Percentiles rank a stretch among this genome's conserved stretches.
These are phyloP conservation scores for Blastobotrys peoriensis DNA, from an alignment of 805 yeast genomes.

Conservation along the genomic window DNA sequence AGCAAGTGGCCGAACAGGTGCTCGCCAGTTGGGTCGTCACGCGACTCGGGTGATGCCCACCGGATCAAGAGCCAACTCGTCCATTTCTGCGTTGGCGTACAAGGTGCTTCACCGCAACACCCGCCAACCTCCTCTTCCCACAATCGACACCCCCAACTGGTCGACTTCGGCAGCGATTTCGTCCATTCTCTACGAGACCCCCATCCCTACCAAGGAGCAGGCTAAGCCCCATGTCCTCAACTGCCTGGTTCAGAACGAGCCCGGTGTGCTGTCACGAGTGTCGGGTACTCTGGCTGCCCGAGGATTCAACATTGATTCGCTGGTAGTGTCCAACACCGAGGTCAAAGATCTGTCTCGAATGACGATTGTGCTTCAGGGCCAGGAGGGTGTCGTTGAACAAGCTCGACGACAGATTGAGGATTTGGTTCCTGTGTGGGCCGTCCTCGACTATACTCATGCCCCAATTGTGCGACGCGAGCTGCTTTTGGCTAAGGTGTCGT, in stretches of 20 bases:
- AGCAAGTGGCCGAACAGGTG: neutral
- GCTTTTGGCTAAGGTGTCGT: conserved; percentile 82
- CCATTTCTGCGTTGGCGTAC: conserved; percentile 92
- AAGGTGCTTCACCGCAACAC: conserved; percentile 84
- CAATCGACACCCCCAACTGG: conserved; percentile 90
- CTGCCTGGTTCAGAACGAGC: conserved; percentile 97
- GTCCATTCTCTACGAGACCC: conserved; percentile 93
- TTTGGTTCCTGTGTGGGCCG: conserved; percentile 97
- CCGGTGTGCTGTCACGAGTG: conserved; percentile 90
- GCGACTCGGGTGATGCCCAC: no score
- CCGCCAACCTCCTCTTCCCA: conserved; percentile 85
- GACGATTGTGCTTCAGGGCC: conserved; percentile 93
- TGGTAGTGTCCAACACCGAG: conserved; percentile 95
- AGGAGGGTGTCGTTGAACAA: conserved; percentile 94
- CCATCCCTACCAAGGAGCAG: conserved; percentile 47
- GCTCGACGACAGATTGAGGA: conserved; percentile 98
- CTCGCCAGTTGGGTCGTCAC: no score
- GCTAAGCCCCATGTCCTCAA: conserved; percentile 83
- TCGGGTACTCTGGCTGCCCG: conserved; percentile 96
- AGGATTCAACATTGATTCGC: conserved; percentile 96
- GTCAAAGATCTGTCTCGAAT: conserved; percentile 91
- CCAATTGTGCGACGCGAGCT: conserved; percentile 89
- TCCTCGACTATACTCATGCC: conserved; percentile 84
- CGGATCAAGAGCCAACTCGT: conserved; percentile 28
- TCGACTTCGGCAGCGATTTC: conserved; percentile 96